A percentile compares a stretch with the other conserved stretches of the same genome.
Evolutionary conservation across 1,284 basidiomycete species (phyloP).

Genomic region (Peniophora sp.): DNA sequence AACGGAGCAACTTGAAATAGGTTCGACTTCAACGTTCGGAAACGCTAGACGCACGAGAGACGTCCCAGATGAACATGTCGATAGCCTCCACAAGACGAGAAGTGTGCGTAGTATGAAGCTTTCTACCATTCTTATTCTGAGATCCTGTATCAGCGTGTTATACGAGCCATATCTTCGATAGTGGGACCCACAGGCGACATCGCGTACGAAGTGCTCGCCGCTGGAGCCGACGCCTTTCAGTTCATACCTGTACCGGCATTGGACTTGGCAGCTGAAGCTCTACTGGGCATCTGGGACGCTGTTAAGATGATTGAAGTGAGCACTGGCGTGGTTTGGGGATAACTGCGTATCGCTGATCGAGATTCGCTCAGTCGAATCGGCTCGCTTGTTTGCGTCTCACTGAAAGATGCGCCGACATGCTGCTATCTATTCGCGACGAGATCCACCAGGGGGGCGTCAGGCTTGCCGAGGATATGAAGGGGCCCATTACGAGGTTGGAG

Average conservation of each 20-base stretch:
- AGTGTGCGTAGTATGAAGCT: no score
- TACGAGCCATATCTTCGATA: constrained; percentile 32
- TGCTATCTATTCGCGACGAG: constrained; percentile 34
- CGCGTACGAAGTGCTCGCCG: constrained; percentile 37
- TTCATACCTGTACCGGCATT: constrained; percentile 52
- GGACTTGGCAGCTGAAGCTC: constrained; percentile 37
- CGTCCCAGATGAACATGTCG: no score
- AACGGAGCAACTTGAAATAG: no score
- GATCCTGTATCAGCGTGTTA: constrained; percentile 14
- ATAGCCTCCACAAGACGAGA: no score
- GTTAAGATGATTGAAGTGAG: constrained; percentile 54
- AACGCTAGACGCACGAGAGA: no score
- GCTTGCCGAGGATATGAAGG: constrained; percentile 24
- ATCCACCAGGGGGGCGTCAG: constrained; percentile 28
- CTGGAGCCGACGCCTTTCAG: constrained; percentile 40
- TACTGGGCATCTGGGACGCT: constrained; percentile 56
- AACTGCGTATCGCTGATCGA: no score
- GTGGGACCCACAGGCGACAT: constrained; percentile 35
- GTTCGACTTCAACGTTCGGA: no score
- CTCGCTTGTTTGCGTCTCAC: constrained; percentile 37
- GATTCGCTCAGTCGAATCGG: constrained; percentile 28
- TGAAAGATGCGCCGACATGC: constrained; percentile 38
- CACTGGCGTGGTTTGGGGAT: background rate
- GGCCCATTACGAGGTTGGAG: constrained; percentile 31
- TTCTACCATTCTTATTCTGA: no score